These are phyloP conservation scores for Coemansia sp. DNA, from an alignment of 192 early-diverging fungal species.

Conservation along the genomic window DNA sequence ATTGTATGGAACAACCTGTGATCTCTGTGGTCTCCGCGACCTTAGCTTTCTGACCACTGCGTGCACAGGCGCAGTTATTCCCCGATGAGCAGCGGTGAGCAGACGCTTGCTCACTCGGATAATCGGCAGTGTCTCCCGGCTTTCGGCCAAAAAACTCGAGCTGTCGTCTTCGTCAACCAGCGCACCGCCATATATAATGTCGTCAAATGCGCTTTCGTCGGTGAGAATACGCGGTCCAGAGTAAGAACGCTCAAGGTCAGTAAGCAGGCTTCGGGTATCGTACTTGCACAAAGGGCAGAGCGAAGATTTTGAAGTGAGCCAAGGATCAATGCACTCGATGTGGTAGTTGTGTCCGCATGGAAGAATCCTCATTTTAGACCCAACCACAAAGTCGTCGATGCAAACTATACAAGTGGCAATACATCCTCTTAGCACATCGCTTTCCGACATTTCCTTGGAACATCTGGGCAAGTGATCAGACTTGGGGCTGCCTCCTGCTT, in stretches of 20 bases:
- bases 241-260: conserved; percentile 41
- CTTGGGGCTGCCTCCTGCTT: not conserved
- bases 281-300: conserved; percentile 58
- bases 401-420: conserved; percentile 57
- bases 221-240: conserved; percentile 31
- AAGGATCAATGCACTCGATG: conserved; percentile 58
- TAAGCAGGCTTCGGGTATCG: conserved; percentile 50
- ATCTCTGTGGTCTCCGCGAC: not conserved
- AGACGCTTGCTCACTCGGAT: conserved; percentile 2
- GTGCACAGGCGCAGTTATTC: conserved; percentile 10
- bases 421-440: conserved; percentile 25
- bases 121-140: conserved; percentile 20
- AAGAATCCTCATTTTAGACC: conserved; percentile 52
- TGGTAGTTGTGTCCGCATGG: conserved; percentile 60
- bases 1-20: not conserved
- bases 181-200: conserved; percentile 13
- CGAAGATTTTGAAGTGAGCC: conserved; percentile 54
- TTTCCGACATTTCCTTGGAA: not conserved
- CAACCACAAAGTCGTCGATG: conserved; percentile 54
- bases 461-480: not conserved
- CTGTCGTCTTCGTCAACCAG: conserved; percentile 25
- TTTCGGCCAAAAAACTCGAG: conserved; percentile 48
- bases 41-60: conserved; percentile 6
- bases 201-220: conserved; percentile 12
- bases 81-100: not conserved